Percentiles rank a stretch among this genome's conserved stretches.
Conservation (phyloP, 768 basidiomycete species). For the Kwoniella europaea region DNA sequence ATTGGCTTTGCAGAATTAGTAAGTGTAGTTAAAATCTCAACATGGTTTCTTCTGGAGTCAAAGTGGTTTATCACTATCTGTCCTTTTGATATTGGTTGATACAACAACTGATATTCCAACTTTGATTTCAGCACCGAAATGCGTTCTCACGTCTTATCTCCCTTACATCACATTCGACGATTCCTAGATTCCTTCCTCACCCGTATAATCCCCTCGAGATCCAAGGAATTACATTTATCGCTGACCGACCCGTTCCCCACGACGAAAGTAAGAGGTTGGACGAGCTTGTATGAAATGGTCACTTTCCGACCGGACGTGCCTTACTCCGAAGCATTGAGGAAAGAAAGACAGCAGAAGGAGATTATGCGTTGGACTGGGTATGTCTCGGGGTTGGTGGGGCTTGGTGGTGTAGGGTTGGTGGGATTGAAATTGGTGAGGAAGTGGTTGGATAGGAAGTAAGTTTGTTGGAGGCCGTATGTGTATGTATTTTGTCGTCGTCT, state of each 20-base stretch:
- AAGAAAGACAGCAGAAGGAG: slow-evolving; percentile 71
- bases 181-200: slow-evolving; percentile 67
- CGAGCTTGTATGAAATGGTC: slow-evolving; percentile 95
- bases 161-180: slow-evolving; percentile 77
- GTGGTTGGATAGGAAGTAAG: slow-evolving; percentile 16
- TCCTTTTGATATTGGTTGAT: no score
- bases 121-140: slow-evolving; percentile 74
- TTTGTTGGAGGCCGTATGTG: not conserved
- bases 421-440: slow-evolving; percentile 19
- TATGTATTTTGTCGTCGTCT: not conserved
- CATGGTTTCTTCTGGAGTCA: not conserved
- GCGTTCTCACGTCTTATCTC: slow-evolving; percentile 87
- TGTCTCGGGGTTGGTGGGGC: slow-evolving; percentile 12
- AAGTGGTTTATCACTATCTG: no score
- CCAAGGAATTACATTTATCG: slow-evolving; percentile 11
- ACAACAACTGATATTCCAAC: not conserved
- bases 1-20: slow-evolving; percentile 97
- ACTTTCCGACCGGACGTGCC: slow-evolving; percentile 95
- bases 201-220: slow-evolving; percentile 56
- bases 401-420: slow-evolving; percentile 23
- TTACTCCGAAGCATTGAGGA: slow-evolving; percentile 78
- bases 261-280: slow-evolving; percentile 73
- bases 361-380: slow-evolving; percentile 61
- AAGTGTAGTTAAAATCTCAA: slow-evolving; percentile 54
- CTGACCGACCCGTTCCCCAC: slow-evolving; percentile 65